Base-by-base conservation (phyloP, 345 rosid species). In the Citrus trifoliata region DNA sequence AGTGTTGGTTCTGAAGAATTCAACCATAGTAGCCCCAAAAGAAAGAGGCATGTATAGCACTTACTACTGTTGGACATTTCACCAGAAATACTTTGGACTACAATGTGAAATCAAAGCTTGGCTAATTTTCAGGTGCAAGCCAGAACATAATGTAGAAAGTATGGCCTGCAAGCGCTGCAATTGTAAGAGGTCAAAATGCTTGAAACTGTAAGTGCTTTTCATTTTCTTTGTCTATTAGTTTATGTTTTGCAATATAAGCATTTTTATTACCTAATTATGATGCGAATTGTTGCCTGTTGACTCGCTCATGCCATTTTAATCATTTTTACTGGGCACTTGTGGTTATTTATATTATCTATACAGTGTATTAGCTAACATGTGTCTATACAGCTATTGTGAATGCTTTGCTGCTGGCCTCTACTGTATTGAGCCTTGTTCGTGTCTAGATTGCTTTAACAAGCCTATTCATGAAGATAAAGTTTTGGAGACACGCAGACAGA, bases 171-270 rank as follows among this genome's bases (percentile, higher is more conserved):
- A 92, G 86, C 94, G 97, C 67, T 96, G 98, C 71, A 92, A 86
- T 74, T 96, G 99, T 78, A 91, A 86, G 85, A 93, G 89, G 78
- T 93, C 98, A 21, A 91, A 90, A 86, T 96, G 99, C 88, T 85
- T 96, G 94, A 96, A 95, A 83, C 93, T 95, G 99, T 94, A 87
- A 91, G 99, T 90, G 71, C 21, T 1, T 60, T 65, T 6, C 62
- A 65, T 74, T 68, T 48, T 63, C 66, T 70, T n/a, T 32, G 32
- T 65, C 33, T 55, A 48, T 27, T 58, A 48, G 48, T 19, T 37
- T 33, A 76, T 55, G 19, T 33, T 24, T 66, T 42, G 55, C 32
- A 13, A 18, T 56, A 67, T 8, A 56, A 18, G 6, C 35, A 56
- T 35, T 18, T 25, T 48, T 46, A 46, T 74, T 28, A 14, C 35